phyloP scores from a whole-genome alignment of 2,329 filamentous ascomycete genomes.

The Elsinoe fawcettii region DNA sequence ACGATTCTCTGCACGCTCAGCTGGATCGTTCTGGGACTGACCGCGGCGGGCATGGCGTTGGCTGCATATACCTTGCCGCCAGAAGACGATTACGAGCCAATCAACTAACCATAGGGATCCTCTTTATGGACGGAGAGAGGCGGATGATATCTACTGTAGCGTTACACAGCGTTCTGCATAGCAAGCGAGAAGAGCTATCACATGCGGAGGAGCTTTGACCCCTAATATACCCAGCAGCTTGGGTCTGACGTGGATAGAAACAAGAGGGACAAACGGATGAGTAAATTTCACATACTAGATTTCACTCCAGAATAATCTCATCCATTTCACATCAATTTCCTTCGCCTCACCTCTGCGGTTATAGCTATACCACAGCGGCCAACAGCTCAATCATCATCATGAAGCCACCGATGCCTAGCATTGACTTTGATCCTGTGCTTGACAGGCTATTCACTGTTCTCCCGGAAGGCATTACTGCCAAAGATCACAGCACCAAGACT shows the following conservation, averaged over 20 bases:
- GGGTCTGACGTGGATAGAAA: neutral
- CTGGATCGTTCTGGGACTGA: slow-evolving; percentile 49
- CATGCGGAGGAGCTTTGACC: neutral
- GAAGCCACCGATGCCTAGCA: neutral
- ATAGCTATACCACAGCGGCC: neutral
- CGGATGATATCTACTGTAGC: neutral
- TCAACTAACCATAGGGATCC: neutral
- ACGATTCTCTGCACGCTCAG: slow-evolving; percentile 63
- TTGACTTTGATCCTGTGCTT: neutral
- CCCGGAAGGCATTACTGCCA: neutral
- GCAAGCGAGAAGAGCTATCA: neutral
- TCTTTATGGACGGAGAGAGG: neutral
- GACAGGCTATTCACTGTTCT: neutral
- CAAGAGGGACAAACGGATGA: neutral
- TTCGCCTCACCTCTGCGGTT: neutral
- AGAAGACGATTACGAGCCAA: slow-evolving; percentile 74
- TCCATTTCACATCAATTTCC: neutral
- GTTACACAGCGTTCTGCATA: neutral
- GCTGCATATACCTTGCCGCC: slow-evolving; percentile 64
- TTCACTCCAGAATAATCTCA: neutral
- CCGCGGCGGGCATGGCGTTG: slow-evolving; percentile 51
- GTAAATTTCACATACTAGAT: neutral
- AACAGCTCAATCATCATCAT: neutral
- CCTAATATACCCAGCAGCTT: neutral
- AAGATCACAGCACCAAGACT: no score